Evolutionary conservation across 1,139 yeast species (phyloP).

Genomic region (Saccharomyces hybrid): DNA sequence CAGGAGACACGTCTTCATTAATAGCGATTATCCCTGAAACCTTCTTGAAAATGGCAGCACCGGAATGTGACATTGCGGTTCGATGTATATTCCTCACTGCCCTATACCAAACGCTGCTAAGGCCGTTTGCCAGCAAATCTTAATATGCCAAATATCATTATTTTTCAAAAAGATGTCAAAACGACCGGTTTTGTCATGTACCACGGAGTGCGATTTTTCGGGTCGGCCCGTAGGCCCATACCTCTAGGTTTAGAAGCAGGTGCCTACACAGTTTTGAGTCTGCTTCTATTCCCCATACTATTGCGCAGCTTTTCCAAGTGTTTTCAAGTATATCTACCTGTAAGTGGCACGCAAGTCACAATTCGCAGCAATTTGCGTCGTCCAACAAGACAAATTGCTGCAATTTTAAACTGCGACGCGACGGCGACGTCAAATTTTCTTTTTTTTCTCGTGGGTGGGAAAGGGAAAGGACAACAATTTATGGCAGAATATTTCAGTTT

Average conservation of each 20-base stretch:
- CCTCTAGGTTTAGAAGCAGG: not conserved
- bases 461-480: not conserved
- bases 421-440: not conserved
- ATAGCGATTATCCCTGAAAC: constrained; percentile 60
- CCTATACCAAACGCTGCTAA: not conserved
- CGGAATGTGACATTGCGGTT: constrained; percentile 37
- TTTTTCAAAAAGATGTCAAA: not conserved
- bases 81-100: not conserved
- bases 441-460: not conserved
- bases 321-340: not conserved
- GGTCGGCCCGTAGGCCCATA: not conserved
- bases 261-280: not conserved
- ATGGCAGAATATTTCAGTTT: not conserved
- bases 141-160: not conserved
- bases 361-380: not conserved
- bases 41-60: constrained; percentile 64
- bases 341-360: not conserved
- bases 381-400: not conserved
- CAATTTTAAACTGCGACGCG: not conserved
- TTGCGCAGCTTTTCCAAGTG: not conserved
- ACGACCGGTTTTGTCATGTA: not conserved
- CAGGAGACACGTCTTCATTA: constrained; percentile 60
- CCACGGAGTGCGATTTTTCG: not conserved
- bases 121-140: not conserved
- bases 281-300: no score